These are phyloP conservation scores for Cladochytrium replicatum DNA, from an alignment of 192 early-diverging fungal species.

Conservation along the genomic window DNA sequence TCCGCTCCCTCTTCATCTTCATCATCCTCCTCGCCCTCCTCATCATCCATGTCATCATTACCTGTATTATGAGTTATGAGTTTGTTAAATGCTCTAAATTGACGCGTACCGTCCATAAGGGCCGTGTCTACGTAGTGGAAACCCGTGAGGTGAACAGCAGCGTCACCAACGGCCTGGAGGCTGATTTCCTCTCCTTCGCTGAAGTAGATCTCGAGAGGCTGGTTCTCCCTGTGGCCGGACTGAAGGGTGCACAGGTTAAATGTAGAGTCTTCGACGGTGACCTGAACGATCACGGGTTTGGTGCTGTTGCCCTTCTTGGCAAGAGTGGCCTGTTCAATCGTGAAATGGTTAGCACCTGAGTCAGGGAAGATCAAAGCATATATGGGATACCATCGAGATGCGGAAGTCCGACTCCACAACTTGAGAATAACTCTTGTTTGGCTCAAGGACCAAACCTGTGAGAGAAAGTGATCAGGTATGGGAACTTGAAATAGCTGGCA, in stretches of 20 bases:
- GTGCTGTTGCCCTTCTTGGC: slow-evolving; percentile 44
- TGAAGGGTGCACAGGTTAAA: slow-evolving; percentile 77
- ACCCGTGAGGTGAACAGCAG: slow-evolving; percentile 64
- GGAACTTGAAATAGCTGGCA: too few species aligned
- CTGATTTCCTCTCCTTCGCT: too few species aligned
- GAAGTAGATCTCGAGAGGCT: slow-evolving; percentile 49
- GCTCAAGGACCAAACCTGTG: slow-evolving; percentile 56
- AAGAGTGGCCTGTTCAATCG: too few species aligned
- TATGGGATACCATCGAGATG: slow-evolving; percentile 68
- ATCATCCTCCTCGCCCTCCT: slow-evolving; percentile 25
- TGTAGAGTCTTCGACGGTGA: slow-evolving; percentile 59
- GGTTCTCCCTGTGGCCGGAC: slow-evolving; percentile 68
- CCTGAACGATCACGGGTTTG: slow-evolving; percentile 51
- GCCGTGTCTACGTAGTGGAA: slow-evolving; percentile 56
- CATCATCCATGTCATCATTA: slow-evolving; percentile 37
- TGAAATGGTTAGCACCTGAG: too few species aligned
- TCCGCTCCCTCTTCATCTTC: slow-evolving; percentile 26
- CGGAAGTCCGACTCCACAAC: slow-evolving; percentile 69
- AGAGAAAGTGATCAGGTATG: too few species aligned
- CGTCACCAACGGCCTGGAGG: too few species aligned
- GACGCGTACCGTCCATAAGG: slow-evolving; percentile 62
- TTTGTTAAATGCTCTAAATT: too few species aligned
- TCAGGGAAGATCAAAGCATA: too few species aligned
- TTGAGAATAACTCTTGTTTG: slow-evolving; percentile 68
- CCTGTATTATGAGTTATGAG: too few species aligned